Evolutionary conservation across 352 stramenopile genomes (phyloP).

Genomic region (Globisporangium spinosum): DNA sequence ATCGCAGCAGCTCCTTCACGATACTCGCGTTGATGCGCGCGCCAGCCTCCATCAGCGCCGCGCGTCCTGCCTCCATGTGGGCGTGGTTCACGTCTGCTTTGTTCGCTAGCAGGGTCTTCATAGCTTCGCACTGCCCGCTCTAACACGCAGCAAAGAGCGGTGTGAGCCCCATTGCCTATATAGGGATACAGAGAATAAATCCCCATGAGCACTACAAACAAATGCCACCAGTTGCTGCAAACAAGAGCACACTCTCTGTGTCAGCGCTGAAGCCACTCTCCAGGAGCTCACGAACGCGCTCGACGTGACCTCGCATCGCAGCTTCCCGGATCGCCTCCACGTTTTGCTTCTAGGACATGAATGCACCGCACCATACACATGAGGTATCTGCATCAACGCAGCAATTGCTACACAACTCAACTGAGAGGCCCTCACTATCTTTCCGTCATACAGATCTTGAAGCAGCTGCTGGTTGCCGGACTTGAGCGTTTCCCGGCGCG

Average conservation of each 20-base stretch:
- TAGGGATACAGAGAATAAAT: not conserved
- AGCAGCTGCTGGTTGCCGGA: slow-evolving; percentile 37
- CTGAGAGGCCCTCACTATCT: slow-evolving; percentile 9
- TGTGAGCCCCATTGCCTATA: slow-evolving; percentile 65
- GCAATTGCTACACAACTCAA: not conserved
- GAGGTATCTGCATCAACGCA: not conserved
- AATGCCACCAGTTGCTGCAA: not conserved
- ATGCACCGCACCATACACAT: not conserved
- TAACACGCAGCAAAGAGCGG: slow-evolving; percentile 55
- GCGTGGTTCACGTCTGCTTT: slow-evolving; percentile 48
- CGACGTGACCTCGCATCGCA: slow-evolving; percentile 51
- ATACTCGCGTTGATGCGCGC: slow-evolving; percentile 32
- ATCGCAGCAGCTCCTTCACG: slow-evolving; percentile 54
- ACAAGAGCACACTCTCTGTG: slow-evolving; percentile 34
- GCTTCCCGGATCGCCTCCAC: slow-evolving; percentile 66
- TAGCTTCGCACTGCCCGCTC: slow-evolving; percentile 40
- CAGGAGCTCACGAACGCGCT: slow-evolving; percentile 43
- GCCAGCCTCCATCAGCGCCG: slow-evolving; percentile 61
- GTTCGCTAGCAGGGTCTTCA: slow-evolving; percentile 39
- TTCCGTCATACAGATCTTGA: slow-evolving; percentile 36
- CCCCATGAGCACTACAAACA: not conserved
- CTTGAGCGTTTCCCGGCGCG: slow-evolving; percentile 34
- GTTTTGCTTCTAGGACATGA: slow-evolving; percentile 45
- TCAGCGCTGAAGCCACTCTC: slow-evolving; percentile 49
- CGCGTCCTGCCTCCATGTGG: slow-evolving; percentile 52